Evolutionary conservation across 352 stramenopile species (phyloP), one percentile per base, ranked within the genome.

Genomic region (Phytophthora sp.): DNA sequence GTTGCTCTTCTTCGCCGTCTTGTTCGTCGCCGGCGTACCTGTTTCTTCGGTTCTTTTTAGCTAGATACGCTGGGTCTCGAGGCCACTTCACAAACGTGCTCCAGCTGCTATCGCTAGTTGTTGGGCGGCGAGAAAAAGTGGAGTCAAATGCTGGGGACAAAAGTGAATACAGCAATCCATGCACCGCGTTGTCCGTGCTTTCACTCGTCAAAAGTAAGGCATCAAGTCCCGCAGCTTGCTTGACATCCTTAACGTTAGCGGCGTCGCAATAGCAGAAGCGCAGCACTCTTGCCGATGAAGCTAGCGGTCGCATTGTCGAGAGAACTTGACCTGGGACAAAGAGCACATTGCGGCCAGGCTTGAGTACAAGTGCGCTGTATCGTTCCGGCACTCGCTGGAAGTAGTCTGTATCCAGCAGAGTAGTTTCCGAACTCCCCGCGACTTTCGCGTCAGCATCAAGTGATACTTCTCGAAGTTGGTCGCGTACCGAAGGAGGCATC

Each of bases 181-280:
- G 55, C 10, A 73, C 71, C 11, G 41, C 65, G 7, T 57, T 52
- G 12, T 64, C 37, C 9, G 37, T 58, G 3, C 30, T 60, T 13
- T 67, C 56, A 0, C 62, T 35, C 8, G 27, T 24, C 37, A 76
- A 71, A 1, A 90, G 70, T 5, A 93, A 66, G 7, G 70, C 77
- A 27, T 89, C 70, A 5, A 87, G 34, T 1, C 62, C 57, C 4
- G 85, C 56, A 27, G 74, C 69, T 58, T 88, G 57, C 41, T 88
- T 89, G 21, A 91, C 81, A 18, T 57, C 45, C 50, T 92, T 89
- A 30, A 92, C 59, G 52, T 95, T 95, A n/a, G 82, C 83, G 4
- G 84, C 86, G 53, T 95, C 84, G 5, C 79, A 76, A 46, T 77
- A 87, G 62, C 86, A 94, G 41, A 93, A 91, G 10, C 79, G 80